phyloP scores from a whole-genome alignment of 2,329 filamentous ascomycete species.

The Hypomyces rosellus region DNA sequence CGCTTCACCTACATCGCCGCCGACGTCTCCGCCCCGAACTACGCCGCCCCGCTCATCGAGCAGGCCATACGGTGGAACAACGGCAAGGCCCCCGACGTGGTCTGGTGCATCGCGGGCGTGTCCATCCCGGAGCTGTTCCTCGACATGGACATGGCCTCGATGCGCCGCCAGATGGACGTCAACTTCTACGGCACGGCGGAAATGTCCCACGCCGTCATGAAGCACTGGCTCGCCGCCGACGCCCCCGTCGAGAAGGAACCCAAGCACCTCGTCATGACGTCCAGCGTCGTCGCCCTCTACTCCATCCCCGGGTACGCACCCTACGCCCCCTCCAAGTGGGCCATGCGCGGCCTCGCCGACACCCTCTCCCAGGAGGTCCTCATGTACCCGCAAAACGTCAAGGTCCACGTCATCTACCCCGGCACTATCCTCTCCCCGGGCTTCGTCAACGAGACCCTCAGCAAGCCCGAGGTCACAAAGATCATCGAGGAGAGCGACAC shows the following conservation, averaged over 20 bases:
- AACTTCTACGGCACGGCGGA: slow-evolving; percentile 87
- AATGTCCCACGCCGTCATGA: slow-evolving; percentile 73
- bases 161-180: slow-evolving; percentile 79
- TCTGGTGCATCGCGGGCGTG: slow-evolving; percentile 84
- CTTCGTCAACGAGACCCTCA: slow-evolving; percentile 64
- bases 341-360: slow-evolving; percentile 77
- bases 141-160: slow-evolving; percentile 60
- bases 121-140: slow-evolving; percentile 70
- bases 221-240: slow-evolving; percentile 60
- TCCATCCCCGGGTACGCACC: slow-evolving; percentile 74
- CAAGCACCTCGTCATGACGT: slow-evolving; percentile 83
- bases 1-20: slow-evolving; percentile 58
- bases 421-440: slow-evolving; percentile 77
- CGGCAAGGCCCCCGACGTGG: slow-evolving; percentile 66
- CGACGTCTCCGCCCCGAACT: slow-evolving; percentile 5
- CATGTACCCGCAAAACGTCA: slow-evolving; percentile 77
- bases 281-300: slow-evolving; percentile 68
- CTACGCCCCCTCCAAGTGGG: slow-evolving; percentile 81
- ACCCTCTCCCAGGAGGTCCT: slow-evolving; percentile 76
- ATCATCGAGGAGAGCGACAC: slow-evolving; percentile 79
- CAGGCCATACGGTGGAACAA: slow-evolving; percentile 77
- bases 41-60: slow-evolving; percentile 44
- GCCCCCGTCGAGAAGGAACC: slow-evolving; percentile 41
- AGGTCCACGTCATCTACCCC: slow-evolving; percentile 76
- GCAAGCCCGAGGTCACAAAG: slow-evolving; percentile 75